Evolutionary conservation across 257 asterid genomes (phyloP).

Genomic region (Jacaranda mimosifolia): DNA sequence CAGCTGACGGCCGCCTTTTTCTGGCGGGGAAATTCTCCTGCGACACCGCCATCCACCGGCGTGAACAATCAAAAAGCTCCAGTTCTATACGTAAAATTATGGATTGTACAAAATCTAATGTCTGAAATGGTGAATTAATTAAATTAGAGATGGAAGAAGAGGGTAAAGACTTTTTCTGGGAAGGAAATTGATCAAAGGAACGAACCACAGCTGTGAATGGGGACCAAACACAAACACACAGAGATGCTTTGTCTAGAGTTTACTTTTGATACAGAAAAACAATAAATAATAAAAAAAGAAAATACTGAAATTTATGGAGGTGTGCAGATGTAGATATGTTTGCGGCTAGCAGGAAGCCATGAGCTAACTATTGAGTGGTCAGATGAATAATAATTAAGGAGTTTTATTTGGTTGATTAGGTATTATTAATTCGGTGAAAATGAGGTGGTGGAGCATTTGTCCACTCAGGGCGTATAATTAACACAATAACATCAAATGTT

Average conservation of each 20-base stretch:
- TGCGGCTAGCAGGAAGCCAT: conserved; percentile 41
- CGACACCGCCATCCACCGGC: conserved; percentile 63
- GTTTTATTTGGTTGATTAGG: conserved; percentile 25
- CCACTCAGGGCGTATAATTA: conserved; percentile 28
- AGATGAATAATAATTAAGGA: conserved; percentile 25
- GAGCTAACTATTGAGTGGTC: conserved; percentile 29
- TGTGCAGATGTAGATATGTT: conserved; percentile 30
- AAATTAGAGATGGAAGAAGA: conserved; percentile 18
- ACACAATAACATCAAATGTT: conserved; percentile 36
- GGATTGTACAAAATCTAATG: neutral
- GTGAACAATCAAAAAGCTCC: neutral
- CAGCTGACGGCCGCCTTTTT: conserved; percentile 75
- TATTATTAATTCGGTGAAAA: conserved; percentile 28
- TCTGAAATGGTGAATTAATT: neutral
- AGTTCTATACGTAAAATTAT: neutral
- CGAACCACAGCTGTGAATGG: conserved; percentile 57
- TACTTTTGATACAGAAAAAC: conserved; percentile 13
- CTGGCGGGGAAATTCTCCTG: conserved; percentile 68
- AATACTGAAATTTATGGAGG: conserved; percentile 40
- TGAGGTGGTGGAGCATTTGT: conserved; percentile 35
- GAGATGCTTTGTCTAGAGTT: conserved; percentile 47
- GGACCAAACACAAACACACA: conserved; percentile 46
- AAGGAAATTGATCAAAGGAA: conserved; percentile 49
- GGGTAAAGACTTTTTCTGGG: conserved; percentile 38
- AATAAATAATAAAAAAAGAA: neutral